Conservation (phyloP, 192 early-diverging fungal species). For the Neocallimastix lanati region DNA sequence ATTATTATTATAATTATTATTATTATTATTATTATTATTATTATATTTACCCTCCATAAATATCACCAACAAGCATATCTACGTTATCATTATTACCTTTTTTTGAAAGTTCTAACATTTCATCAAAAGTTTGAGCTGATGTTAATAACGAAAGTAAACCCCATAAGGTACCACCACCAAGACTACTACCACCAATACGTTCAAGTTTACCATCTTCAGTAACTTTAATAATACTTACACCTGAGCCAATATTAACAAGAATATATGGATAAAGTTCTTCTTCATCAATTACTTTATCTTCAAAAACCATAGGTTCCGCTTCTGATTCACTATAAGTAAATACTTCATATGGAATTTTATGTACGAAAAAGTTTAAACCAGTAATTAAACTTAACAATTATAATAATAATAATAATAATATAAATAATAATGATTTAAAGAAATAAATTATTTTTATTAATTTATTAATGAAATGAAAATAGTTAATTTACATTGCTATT, state of each 20-base stretch:
- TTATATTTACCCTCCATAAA: slow-evolving; percentile 37
- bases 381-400: neutral
- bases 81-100: slow-evolving; percentile 81
- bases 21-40: too few species aligned
- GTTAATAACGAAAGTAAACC: slow-evolving; percentile 41
- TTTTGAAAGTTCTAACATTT: slow-evolving; percentile 66
- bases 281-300: slow-evolving; percentile 7
- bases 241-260: neutral
- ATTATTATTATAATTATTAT: slow-evolving; percentile 13
- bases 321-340: slow-evolving; percentile 1
- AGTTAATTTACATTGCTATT: too few species aligned
- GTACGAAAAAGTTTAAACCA: slow-evolving; percentile 1
- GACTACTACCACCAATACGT: slow-evolving; percentile 18
- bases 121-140: slow-evolving; percentile 63
- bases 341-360: neutral
- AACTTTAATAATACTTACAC: slow-evolving; percentile 41
- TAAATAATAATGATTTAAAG: too few species aligned
- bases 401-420: neutral
- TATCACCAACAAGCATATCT: slow-evolving; percentile 81
- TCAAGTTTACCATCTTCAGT: slow-evolving; percentile 58
- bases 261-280: neutral
- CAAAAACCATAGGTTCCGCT: slow-evolving; percentile 39
- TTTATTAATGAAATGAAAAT: too few species aligned
- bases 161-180: slow-evolving; percentile 94
- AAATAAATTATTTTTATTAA: too few species aligned